phyloP scores from a whole-genome alignment of 176 grass and related monocot species.

The Juncus inflexus region DNA sequence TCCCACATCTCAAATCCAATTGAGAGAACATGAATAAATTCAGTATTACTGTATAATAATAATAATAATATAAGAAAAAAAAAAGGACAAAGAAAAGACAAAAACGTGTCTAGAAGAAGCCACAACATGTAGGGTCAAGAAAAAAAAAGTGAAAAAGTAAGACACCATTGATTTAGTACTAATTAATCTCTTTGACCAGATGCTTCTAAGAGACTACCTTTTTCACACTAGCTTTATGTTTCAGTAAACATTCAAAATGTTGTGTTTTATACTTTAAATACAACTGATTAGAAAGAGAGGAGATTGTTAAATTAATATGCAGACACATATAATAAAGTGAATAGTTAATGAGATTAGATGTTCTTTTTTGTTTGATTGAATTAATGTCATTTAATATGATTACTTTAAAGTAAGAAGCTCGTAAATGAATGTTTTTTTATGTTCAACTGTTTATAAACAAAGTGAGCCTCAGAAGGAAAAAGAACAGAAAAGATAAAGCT shows the following conservation, averaged over 20 bases:
- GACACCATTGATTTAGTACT: neutral
- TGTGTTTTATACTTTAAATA: too few species aligned
- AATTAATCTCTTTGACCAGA: conserved; percentile 23
- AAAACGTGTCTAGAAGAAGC: conserved; percentile 21
- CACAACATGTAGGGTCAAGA: conserved; percentile 28
- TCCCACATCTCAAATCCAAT: neutral
- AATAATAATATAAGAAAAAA: conserved; percentile 4
- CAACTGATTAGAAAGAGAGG: too few species aligned
- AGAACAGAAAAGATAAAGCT: conserved; percentile 7
- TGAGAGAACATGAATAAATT: neutral
- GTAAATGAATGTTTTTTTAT: too few species aligned
- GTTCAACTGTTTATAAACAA: too few species aligned
- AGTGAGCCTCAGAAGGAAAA: too few species aligned
- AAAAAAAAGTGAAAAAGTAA: conserved; percentile 15
- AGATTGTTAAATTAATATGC: too few species aligned
- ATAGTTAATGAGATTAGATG: too few species aligned
- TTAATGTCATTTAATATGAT: too few species aligned
- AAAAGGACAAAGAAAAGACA: neutral
- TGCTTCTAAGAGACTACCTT: conserved; percentile 1
- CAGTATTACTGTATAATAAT: neutral
- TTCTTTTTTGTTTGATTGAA: too few species aligned
- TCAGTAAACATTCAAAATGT: neutral
- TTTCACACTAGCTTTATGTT: conserved; percentile 28
- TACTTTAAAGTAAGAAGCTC: too few species aligned
- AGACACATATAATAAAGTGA: too few species aligned